A percentile compares a stretch with the other conserved stretches of the same genome.
Evolutionary conservation across 768 basidiomycete species (phyloP).

Genomic region (Phlegmacium glaucopus): DNA sequence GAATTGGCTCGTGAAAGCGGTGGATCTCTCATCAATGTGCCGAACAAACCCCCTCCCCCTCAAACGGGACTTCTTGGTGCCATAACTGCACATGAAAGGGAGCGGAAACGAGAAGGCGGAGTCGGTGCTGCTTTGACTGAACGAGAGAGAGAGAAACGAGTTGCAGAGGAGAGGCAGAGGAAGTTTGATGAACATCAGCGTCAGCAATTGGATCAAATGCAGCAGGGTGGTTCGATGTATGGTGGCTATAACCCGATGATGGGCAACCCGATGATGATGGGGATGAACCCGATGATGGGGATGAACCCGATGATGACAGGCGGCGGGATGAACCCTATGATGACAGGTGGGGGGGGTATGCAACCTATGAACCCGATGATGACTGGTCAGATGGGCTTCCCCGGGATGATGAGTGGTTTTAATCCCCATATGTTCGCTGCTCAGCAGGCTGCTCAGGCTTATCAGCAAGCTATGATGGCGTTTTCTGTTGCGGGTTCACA

Average conservation of each 20-base stretch:
- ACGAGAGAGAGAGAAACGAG: conserved; percentile 86
- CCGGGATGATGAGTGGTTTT: conserved; percentile 55
- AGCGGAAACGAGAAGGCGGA: conserved; percentile 91
- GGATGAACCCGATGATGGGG: conserved; percentile 47
- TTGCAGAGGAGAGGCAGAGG: conserved; percentile 90
- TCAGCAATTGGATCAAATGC: conserved; percentile 88
- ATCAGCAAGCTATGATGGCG: conserved; percentile 87
- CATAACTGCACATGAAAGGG: conserved; percentile 92
- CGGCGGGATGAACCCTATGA: conserved; percentile 47
- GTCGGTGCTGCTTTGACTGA: conserved; percentile 94
- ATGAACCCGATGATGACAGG: conserved; percentile 49
- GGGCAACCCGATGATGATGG: conserved; percentile 66
- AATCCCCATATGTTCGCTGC: conserved; percentile 84
- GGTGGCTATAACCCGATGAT: conserved; percentile 73
- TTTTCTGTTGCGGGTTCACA: conserved; percentile 76
- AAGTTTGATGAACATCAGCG: conserved; percentile 89
- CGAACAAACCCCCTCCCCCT: conserved; percentile 89
- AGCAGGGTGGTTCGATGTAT: conserved; percentile 73
- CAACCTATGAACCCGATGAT: conserved; percentile 49
- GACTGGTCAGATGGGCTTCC: conserved; percentile 49
- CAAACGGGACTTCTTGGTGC: conserved; percentile 95
- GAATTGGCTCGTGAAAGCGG: conserved; percentile 91
- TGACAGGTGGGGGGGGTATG: conserved; percentile 39
- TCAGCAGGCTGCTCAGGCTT: conserved; percentile 81
- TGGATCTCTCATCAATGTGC: conserved; percentile 92